Conservation (phyloP, 345 rosid genomes). For the Hypericum androsaemum region DNA sequence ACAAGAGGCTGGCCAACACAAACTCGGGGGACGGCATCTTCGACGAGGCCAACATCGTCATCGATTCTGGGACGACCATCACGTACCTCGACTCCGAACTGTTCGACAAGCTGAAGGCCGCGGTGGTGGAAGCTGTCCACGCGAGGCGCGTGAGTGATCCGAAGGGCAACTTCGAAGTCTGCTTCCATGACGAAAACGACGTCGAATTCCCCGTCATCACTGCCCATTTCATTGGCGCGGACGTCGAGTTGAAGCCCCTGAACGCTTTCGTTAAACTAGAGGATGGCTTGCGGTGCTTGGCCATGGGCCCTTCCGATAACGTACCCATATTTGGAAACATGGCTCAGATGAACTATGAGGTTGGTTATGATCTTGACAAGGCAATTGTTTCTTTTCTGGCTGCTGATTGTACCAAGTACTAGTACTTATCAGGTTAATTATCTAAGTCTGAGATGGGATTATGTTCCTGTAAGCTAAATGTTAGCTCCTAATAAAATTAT, state of each 20-base stretch:
- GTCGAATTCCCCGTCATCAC: constrained; percentile 10
- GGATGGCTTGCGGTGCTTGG: background rate
- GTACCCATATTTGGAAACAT: background rate
- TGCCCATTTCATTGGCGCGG: background rate
- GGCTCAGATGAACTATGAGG: constrained; percentile 1
- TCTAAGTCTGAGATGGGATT: too few species aligned
- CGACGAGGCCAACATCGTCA: constrained; percentile 33
- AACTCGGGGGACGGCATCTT: background rate
- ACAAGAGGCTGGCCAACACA: constrained; percentile 24
- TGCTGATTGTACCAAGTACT: constrained; percentile 1
- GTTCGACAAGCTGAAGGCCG: constrained; percentile 22
- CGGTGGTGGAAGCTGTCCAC: constrained; percentile 16
- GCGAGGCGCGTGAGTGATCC: constrained; percentile 30
- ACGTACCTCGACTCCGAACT: constrained; percentile 35
- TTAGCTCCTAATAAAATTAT: too few species aligned
- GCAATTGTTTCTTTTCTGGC: background rate
- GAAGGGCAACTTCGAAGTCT: constrained; percentile 18
- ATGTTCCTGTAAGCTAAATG: too few species aligned
- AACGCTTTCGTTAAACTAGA: background rate
- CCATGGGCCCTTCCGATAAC: background rate
- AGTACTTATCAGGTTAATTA: too few species aligned
- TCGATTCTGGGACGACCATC: constrained; percentile 51
- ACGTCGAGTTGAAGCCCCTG: background rate
- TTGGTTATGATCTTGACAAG: constrained; percentile 3
- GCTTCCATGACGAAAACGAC: constrained; percentile 13